Evolutionary conservation across 768 basidiomycete genomes (phyloP).

Genomic region (Xanthoconium stramineum): DNA sequence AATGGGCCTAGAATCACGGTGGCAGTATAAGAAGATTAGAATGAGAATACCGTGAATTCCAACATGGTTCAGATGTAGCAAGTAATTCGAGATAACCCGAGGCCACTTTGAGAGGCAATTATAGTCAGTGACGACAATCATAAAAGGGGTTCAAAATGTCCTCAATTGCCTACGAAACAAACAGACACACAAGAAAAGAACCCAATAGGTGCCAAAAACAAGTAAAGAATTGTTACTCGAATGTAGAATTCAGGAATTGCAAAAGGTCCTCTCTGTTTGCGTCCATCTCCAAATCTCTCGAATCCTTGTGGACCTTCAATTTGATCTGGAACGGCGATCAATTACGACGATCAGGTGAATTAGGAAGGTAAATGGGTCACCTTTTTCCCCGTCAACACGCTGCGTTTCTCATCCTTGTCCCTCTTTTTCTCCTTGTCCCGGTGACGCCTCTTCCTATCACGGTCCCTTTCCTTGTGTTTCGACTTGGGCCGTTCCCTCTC

Average conservation of each 20-base stretch:
- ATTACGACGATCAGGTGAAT: neutral
- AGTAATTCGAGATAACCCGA: no score
- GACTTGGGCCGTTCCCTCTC: slow-evolving; percentile 25
- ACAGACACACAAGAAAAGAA: neutral
- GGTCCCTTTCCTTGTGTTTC: slow-evolving; percentile 27
- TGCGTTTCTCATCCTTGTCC: slow-evolving; percentile 47
- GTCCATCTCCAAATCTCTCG: slow-evolving; percentile 53
- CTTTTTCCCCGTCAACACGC: slow-evolving; percentile 62
- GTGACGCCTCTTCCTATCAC: slow-evolving; percentile 38
- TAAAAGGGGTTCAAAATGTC: no score
- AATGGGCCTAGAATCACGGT: no score
- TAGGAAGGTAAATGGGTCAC: slow-evolving; percentile 21
- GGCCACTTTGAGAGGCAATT: no score
- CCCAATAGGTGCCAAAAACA: neutral
- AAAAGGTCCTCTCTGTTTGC: slow-evolving; percentile 52
- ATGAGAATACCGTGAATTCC: no score
- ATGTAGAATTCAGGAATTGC: slow-evolving; percentile 55
- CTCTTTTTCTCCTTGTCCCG: slow-evolving; percentile 34
- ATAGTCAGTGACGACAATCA: no score
- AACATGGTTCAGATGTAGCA: neutral
- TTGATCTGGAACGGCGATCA: slow-evolving; percentile 44
- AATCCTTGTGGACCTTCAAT: slow-evolving; percentile 59
- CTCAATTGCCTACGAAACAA: neutral
- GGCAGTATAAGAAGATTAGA: no score
- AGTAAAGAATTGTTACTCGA: slow-evolving; percentile 13